These are phyloP conservation scores for Ceratobasidium sp. DNA, from an alignment of 1,284 basidiomycete genomes.

Conservation along the genomic window DNA sequence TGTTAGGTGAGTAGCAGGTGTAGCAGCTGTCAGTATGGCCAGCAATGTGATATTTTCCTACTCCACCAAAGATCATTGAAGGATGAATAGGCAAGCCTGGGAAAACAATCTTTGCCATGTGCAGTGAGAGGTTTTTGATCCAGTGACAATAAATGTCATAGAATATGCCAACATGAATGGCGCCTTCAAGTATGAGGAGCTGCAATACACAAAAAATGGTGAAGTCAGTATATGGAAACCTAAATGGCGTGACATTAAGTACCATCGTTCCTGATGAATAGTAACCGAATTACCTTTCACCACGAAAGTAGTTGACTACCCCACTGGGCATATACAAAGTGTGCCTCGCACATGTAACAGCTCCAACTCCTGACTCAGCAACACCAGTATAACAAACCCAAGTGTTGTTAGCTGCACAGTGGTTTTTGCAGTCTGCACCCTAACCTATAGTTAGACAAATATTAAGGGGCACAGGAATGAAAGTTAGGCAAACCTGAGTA, in stretches of 20 bases:
- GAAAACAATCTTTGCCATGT: background rate
- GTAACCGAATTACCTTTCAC: background rate
- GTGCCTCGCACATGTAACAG: conserved; percentile 22
- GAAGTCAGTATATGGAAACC: conserved; percentile 16
- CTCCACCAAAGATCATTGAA: background rate
- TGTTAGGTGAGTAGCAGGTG: background rate
- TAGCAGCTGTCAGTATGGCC: conserved; percentile 3
- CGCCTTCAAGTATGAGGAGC: background rate
- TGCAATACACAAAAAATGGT: background rate
- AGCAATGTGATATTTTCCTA: conserved; percentile 14
- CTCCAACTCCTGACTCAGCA: background rate
- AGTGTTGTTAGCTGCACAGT: background rate
- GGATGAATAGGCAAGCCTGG: background rate
- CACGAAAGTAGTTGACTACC: background rate
- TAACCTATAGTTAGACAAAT: background rate
- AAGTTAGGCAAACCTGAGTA: background rate
- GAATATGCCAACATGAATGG: background rate
- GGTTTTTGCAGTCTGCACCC: conserved; percentile 19
- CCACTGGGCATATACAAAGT: conserved; percentile 6
- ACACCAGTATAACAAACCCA: background rate
- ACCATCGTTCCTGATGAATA: no score
- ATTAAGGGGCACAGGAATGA: background rate
- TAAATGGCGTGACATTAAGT: no score
- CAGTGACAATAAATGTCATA: conserved; percentile 21
- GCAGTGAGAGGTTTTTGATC: background rate